Base-by-base conservation (phyloP, 257 asterid species). In the Buddleja alternifolia region DNA sequence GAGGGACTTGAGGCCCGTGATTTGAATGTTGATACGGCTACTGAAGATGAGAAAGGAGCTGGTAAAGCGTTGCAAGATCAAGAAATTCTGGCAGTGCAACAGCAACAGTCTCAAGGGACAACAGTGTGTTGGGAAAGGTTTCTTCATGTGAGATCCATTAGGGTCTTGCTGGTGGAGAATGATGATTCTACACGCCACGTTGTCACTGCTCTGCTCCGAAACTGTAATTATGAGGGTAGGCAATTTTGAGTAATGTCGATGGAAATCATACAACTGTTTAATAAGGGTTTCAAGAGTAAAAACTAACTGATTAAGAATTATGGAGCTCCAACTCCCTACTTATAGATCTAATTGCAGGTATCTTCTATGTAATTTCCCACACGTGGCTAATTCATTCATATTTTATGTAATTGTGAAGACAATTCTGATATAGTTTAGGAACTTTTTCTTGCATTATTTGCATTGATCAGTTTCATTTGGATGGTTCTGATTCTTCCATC, bases 211-310 rank as follows among this genome's bases (percentile, higher is more conserved):
- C 71, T 93, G 77, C 97, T 93, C 41, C 76, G 87, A 57, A 93
- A 93, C 79, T 93, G 98, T 83, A 88, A 87, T 62, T 93, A 90
- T 67, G 96, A 90, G 84, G 98, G 97, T 90, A 71, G 32, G 48
- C n/a, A n/a, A n/a, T n/a, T n/a, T n/a, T n/a, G n/a, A n/a, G n/a
- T n/a, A n/a, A n/a, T n/a, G n/a, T n/a, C n/a, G n/a, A n/a, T n/a
- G n/a, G n/a, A n/a, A n/a, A n/a, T 59, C 9, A 12, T 3, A 5
- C 40, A 3, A 39, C 4, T 39, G 51, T 51, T 39, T 59, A 16
- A 40, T 34, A 46, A 46, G 52, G 52, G 21, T 8, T 46, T 46
- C 16, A 10, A 6, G 48, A 42, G 48, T 42, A 10, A 50, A 20
- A 50, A 50, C 10, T n/a, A n/a, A n/a, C 36, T 29, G 20, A 6